Evolutionary conservation across 257 asterid genomes (phyloP), one percentile per base, ranked within the genome.

Genomic region (Nicotiana otophora): DNA sequence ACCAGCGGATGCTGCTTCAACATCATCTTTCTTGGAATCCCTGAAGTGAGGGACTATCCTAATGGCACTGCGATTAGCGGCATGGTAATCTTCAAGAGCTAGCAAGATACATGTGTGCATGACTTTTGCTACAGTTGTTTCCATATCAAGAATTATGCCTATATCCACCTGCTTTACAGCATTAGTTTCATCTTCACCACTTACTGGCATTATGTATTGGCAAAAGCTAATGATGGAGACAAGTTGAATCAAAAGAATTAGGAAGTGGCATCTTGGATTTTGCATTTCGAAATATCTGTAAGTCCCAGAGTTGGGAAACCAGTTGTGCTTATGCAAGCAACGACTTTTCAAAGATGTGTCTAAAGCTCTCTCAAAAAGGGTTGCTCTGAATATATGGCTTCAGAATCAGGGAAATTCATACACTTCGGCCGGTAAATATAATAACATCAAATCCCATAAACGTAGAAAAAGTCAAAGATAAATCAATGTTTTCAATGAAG

Each of bases 11-110:
- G 92, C 88, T 77, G 93, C 93, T 55, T 31, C 80, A 10, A 87
- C 83, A 48, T 83, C 81, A 82, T 86, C 88, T 61, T 6, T 68
- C 14, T 42, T 64, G 17, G 92, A 86, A 82, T 87, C 74, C 69
- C 86, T 83, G 81, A 87, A 53, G 77, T 88, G 89, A 83, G 88
- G 82, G 69, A 87, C 86, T 23, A 90, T 53, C 66, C 54, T 64
- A 10, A 80, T 87, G 72, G 51, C 81, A 78, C 81, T 48, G 19
- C 63, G 83, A 34, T 42, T 74, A 7, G 72, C 51, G 31, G 15
- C 26, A 16, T 87, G 83, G 83, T 86, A 88, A 85, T 88, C 93
- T 53, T 81, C 85, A 16, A 89, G 75, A 7, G 93, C 91, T 89
- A 90, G 84, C 2, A 65, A 77, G 63, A 89, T 77, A 84, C 86